These are phyloP conservation scores for Berberis thunbergii DNA, from an alignment of 164 flowering plant genomes.

Conservation along the genomic window DNA sequence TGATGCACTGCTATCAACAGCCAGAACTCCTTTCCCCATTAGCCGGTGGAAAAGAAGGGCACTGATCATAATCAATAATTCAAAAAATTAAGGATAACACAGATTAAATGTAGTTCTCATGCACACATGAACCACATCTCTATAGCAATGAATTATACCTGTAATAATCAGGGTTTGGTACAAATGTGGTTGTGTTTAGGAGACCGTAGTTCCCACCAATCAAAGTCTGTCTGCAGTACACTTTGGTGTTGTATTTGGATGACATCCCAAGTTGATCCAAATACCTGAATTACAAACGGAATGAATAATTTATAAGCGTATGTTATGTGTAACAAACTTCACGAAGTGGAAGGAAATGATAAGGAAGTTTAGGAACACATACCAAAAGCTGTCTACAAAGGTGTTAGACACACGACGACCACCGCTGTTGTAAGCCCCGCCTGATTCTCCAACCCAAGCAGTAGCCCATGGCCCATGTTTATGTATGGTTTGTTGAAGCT, in stretches of 20 bases:
- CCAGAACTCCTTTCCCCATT: conserved; percentile 81
- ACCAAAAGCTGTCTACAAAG: conserved; percentile 83
- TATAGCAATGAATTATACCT: conserved; percentile 33
- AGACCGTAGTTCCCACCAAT: conserved; percentile 92
- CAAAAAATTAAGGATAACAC: neutral
- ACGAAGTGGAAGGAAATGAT: neutral
- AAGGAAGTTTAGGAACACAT: conserved; percentile 7
- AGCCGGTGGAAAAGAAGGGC: conserved; percentile 91
- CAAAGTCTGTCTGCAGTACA: conserved; percentile 77
- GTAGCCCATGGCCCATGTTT: conserved; percentile 71
- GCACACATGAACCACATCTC: neutral
- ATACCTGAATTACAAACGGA: conserved; percentile 39
- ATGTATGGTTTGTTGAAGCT: conserved; percentile 31
- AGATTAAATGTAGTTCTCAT: neutral
- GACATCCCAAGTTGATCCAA: conserved; percentile 95
- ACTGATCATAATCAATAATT: conserved; percentile 21
- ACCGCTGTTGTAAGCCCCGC: conserved; percentile 93
- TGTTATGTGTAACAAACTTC: neutral
- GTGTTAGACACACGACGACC: conserved; percentile 64
- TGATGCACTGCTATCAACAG: conserved; percentile 33
- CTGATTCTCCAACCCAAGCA: conserved; percentile 98
- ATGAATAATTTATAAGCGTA: neutral
- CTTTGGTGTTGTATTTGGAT: conserved; percentile 66
- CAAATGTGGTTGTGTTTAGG: conserved; percentile 54
- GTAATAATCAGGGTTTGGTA: conserved; percentile 91